phyloP scores from a whole-genome alignment of 164 flowering plant species.

The Tetracentron sinense region DNA sequence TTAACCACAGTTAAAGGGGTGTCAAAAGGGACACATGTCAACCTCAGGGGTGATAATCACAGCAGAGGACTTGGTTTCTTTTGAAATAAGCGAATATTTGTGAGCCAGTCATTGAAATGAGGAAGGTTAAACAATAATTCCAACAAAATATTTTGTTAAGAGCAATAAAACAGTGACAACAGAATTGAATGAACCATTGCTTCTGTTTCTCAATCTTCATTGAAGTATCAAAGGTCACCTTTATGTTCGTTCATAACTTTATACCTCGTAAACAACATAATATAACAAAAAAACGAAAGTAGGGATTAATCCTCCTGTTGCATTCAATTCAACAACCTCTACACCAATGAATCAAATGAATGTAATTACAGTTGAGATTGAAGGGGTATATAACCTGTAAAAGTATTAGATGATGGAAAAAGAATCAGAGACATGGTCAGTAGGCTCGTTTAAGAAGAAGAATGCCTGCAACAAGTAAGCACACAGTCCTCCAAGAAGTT shows the following conservation, averaged over 20 bases:
- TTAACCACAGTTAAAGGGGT: no score
- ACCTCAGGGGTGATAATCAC: no score
- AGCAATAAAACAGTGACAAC: no score
- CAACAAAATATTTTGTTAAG: no score
- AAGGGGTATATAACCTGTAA: not conserved
- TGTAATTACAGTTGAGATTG: not conserved
- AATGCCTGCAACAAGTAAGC: slow-evolving; percentile 43
- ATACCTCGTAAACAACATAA: not conserved
- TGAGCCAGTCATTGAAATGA: no score
- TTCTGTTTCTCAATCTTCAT: no score
- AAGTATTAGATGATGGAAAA: not conserved
- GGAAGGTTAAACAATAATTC: no score
- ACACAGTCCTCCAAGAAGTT: slow-evolving; percentile 76
- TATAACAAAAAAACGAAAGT: not conserved
- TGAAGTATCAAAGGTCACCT: no score
- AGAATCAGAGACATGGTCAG: not conserved
- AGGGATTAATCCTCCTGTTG: not conserved
- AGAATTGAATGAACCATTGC: no score
- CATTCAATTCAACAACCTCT: slow-evolving; percentile 2
- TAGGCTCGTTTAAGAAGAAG: slow-evolving; percentile 16
- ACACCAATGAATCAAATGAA: slow-evolving; percentile 13
- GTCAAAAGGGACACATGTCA: no score
- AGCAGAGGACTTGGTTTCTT: no score
- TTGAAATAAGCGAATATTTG: no score
- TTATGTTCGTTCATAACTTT: not conserved